phyloP scores from a whole-genome alignment of 2,329 filamentous ascomycete genomes.

The Rhynchosporium secalis region DNA sequence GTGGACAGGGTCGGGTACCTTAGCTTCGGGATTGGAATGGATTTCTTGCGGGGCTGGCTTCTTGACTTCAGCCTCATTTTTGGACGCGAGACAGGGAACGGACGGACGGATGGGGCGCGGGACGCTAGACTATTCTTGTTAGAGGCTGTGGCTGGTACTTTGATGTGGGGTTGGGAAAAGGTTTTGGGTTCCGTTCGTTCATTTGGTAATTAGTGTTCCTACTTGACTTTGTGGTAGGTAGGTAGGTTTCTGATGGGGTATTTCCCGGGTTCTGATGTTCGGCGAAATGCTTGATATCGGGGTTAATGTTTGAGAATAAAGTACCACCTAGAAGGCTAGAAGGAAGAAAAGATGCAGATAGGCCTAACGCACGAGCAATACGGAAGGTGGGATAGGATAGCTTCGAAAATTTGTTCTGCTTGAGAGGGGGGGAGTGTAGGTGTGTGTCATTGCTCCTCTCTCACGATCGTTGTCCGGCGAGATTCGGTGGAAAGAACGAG shows the following conservation, averaged over 20 bases:
- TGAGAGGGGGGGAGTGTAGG: background rate
- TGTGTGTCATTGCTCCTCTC: slow-evolving; percentile 3
- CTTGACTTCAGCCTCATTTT: slow-evolving; percentile 1
- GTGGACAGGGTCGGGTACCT: too few species aligned
- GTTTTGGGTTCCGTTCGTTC: background rate
- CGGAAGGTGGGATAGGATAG: background rate
- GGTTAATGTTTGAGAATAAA: too few species aligned
- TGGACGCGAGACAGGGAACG: slow-evolving; percentile 1
- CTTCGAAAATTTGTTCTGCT: too few species aligned
- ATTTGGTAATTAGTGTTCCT: background rate
- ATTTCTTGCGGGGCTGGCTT: background rate
- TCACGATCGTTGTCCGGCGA: background rate
- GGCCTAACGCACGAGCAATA: background rate
- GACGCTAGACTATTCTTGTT: background rate
- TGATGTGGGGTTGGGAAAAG: background rate
- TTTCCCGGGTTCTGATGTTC: too few species aligned
- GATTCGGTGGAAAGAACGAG: too few species aligned
- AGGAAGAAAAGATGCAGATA: background rate
- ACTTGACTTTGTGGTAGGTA: background rate
- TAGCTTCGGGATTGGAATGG: background rate
- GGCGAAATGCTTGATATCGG: too few species aligned
- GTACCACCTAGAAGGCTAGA: background rate
- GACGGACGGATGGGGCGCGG: too few species aligned
- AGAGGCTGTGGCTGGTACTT: background rate
- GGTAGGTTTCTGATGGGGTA: background rate